Base-by-base conservation (phyloP, 2,329 filamentous ascomycete genomes). In the Endoconidiophora polonica region DNA sequence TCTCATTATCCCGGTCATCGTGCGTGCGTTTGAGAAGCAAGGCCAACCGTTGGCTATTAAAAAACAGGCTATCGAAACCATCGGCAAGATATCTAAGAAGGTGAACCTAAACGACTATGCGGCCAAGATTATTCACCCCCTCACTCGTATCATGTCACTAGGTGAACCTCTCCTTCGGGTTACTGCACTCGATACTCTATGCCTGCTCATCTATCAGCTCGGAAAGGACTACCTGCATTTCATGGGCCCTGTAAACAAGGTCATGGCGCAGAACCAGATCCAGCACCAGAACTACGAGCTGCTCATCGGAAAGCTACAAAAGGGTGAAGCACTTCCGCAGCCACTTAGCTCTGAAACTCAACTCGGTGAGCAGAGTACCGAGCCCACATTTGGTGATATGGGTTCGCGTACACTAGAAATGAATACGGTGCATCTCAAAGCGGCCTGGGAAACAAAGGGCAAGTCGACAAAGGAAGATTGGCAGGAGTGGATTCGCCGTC, bases 401-500 rank as follows among this genome's bases (percentile, higher is more conserved):
- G 79, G 81, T 1, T 85, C 83, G 10, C 95, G 94, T 70, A 96
- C 96, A 65, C 73, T 96, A 33, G 87, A 94, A 54, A 90, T 96
- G 64, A 99, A 98, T 57, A 87, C 94, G 46, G 88, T 96, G 55
- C 93, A 98, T 68, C 71, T 99, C 20, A 95, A 96, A 65, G 83
- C 83, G 55, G 91, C 93, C 0, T 99, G 91, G 91, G 91, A 96
- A 58, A 91, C 93, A 0, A 87, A 83, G 53, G 87, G 93, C 54
- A 95, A 95, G 61, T 95, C 90, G 0, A 99, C 91, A 7, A 87
- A 88, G 59, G 91, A 99, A 61, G 91, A 99, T 65, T 99, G 91
- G 91, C 86, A 94, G 59, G 91, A 99, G 63, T 99, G 91, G 91
- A 86, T 98, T 65, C 79, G 93, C 54, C 77, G 90, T 24, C 94